Evolutionary conservation across 2,329 filamentous ascomycete genomes (phyloP).

Genomic region (Neonectria magnoliae): DNA sequence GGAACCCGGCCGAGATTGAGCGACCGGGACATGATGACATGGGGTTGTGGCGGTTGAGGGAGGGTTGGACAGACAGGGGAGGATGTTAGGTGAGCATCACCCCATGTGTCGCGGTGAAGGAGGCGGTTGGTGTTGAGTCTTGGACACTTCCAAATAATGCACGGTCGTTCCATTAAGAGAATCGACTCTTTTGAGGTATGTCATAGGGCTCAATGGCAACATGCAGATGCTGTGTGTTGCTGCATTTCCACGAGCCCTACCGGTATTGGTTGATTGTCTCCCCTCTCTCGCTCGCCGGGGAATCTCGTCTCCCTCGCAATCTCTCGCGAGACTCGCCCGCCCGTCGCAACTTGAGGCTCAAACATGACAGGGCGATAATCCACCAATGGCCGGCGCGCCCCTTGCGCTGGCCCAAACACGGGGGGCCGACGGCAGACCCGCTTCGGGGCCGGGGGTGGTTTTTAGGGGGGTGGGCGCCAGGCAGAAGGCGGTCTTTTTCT

Average conservation of each 20-base stretch:
- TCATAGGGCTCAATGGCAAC: not conserved
- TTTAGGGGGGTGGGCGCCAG: not conserved
- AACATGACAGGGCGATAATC: conserved; percentile 37
- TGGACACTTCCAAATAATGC: too few relatives aligned
- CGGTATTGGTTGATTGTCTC: conserved; percentile 2
- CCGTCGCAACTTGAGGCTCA: conserved; percentile 41
- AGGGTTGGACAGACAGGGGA: not conserved
- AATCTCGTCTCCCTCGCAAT: conserved; percentile 19
- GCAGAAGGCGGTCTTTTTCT: not conserved
- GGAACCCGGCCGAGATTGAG: conserved; percentile 6
- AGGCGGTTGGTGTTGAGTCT: not conserved
- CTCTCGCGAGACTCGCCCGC: conserved; percentile 13
- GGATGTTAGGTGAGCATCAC: not conserved
- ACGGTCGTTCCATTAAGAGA: not conserved
- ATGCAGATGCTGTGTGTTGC: not conserved
- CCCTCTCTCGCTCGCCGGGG: not conserved
- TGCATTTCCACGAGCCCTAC: not conserved
- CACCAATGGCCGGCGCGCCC: conserved; percentile 40
- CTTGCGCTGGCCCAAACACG: conserved; percentile 43
- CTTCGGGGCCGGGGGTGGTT: not conserved
- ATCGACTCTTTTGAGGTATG: not conserved
- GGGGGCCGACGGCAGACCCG: not conserved
- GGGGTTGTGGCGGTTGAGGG: too few relatives aligned
- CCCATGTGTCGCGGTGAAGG: not conserved
- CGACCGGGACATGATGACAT: not conserved